phyloP scores from a whole-genome alignment of 192 early-diverging fungal species.

The Obelidium mucronatum region DNA sequence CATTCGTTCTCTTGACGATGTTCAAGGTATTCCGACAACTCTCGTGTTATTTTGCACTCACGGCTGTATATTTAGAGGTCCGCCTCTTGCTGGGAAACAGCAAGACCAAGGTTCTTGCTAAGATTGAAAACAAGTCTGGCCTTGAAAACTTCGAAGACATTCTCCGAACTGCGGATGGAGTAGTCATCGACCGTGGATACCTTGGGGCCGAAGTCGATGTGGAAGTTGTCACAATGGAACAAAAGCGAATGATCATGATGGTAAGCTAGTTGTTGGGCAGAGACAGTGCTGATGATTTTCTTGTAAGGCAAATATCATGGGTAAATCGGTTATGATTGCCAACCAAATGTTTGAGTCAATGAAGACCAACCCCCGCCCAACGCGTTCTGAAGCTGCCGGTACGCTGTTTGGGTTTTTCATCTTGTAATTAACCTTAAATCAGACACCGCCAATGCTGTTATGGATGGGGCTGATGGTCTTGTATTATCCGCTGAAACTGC shows the following conservation, averaged over 20 bases:
- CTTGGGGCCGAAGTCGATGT: conserved; percentile 65
- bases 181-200: conserved; percentile 68
- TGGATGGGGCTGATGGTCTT: conserved; percentile 67
- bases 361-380: conserved; percentile 58
- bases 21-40: conserved; percentile 36
- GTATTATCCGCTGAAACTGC: conserved; percentile 68
- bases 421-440: neutral
- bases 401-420: neutral
- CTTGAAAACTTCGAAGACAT: conserved; percentile 67
- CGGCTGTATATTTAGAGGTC: conserved; percentile 14
- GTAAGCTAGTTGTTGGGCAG: conserved; percentile 15
- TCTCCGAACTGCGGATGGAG: conserved; percentile 59
- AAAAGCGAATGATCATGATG: conserved; percentile 66
- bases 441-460: conserved; percentile 62
- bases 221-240: conserved; percentile 60
- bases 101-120: conserved; percentile 62
- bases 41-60: too few species aligned
- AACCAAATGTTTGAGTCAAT: conserved; percentile 71
- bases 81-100: conserved; percentile 59
- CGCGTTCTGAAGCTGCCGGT: conserved; percentile 56
- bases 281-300: too few species aligned
- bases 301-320: conserved; percentile 57
- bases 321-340: conserved; percentile 64
- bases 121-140: conserved; percentile 66
- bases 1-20: conserved; percentile 62